Evolutionary conservation across 495 filamentous ascomycete species (phyloP).

Genomic region (Penicillium manginii): DNA sequence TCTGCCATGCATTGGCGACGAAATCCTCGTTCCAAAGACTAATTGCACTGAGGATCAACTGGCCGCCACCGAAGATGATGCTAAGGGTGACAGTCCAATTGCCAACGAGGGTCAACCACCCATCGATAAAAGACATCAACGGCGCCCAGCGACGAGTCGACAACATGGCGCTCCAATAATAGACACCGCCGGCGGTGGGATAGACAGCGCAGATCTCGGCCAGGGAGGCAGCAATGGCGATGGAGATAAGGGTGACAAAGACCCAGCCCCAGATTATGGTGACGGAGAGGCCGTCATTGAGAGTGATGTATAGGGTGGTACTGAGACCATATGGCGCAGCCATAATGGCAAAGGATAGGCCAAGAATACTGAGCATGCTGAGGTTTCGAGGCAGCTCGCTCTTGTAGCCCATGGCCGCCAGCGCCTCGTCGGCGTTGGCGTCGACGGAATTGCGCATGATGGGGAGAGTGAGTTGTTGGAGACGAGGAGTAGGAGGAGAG

Average conservation of each 20-base stretch:
- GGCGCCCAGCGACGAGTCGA: slow-evolving; percentile 59
- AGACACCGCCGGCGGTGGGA: slow-evolving; percentile 70
- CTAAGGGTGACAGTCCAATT: slow-evolving; percentile 64
- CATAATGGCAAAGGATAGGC: slow-evolving; percentile 63
- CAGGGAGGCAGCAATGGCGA: slow-evolving; percentile 71
- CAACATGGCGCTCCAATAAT: slow-evolving; percentile 76
- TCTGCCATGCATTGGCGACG: slow-evolving; percentile 65
- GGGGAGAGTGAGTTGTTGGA: not conserved
- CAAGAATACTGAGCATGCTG: slow-evolving; percentile 68
- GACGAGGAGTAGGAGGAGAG: not conserved
- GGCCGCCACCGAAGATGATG: slow-evolving; percentile 55
- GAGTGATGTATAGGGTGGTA: slow-evolving; percentile 71
- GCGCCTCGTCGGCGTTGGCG: slow-evolving; percentile 53
- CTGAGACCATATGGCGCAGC: slow-evolving; percentile 68
- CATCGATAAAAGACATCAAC: slow-evolving; percentile 69
- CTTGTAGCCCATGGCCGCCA: slow-evolving; percentile 67
- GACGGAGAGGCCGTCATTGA: slow-evolving; percentile 66
- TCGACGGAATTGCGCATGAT: slow-evolving; percentile 34
- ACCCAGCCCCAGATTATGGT: slow-evolving; percentile 73
- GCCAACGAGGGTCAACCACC: slow-evolving; percentile 75
- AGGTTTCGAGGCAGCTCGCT: slow-evolving; percentile 62
- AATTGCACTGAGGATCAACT: slow-evolving; percentile 65
- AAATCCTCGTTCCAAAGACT: slow-evolving; percentile 64
- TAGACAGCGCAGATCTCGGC: slow-evolving; percentile 79
- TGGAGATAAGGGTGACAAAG: slow-evolving; percentile 69